These are phyloP conservation scores for Aureobasidium sp. DNA, from an alignment of 2,329 filamentous ascomycete genomes.

Conservation along the genomic window DNA sequence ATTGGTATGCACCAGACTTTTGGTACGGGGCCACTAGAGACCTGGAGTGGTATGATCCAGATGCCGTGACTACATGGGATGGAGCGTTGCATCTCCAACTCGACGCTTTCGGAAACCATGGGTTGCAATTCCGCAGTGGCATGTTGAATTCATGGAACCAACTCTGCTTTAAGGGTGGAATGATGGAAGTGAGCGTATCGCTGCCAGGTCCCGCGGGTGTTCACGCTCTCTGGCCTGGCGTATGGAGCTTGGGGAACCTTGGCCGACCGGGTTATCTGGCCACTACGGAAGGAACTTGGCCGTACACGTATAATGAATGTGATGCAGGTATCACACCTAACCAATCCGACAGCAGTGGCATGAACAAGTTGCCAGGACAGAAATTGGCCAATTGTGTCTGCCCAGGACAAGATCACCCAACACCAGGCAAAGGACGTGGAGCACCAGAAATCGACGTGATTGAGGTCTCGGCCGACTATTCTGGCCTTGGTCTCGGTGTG, in stretches of 20 bases:
- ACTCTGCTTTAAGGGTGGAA: constrained; percentile 49
- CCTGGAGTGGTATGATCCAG: constrained; percentile 47
- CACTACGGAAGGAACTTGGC: constrained; percentile 50
- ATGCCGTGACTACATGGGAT: constrained; percentile 44
- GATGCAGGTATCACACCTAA: constrained; percentile 46
- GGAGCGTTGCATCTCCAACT: constrained; percentile 42
- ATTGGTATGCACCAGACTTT: constrained; percentile 46
- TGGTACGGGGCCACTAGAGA: constrained; percentile 50
- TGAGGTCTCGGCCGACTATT: constrained; percentile 36
- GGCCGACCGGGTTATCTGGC: constrained; percentile 46
- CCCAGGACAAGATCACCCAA: constrained; percentile 40
- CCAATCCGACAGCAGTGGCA: constrained; percentile 39
- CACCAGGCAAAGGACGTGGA: constrained; percentile 40
- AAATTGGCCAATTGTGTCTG: constrained; percentile 41
- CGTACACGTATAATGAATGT: constrained; percentile 48
- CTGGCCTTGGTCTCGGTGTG: constrained; percentile 32
- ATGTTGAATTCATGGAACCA: constrained; percentile 51
- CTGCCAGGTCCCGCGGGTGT: constrained; percentile 45
- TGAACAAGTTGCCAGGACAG: constrained; percentile 39
- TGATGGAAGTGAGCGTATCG: constrained; percentile 47
- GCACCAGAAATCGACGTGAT: constrained; percentile 45
- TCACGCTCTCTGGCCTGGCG: constrained; percentile 47
- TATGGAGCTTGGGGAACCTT: constrained; percentile 50
- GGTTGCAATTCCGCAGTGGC: constrained; percentile 42
- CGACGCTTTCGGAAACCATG: constrained; percentile 41